Evolutionary conservation across 2,329 filamentous ascomycete genomes (phyloP), one percentile per base, ranked within the genome.

Genomic region (Aspergillus luchuensis): DNA sequence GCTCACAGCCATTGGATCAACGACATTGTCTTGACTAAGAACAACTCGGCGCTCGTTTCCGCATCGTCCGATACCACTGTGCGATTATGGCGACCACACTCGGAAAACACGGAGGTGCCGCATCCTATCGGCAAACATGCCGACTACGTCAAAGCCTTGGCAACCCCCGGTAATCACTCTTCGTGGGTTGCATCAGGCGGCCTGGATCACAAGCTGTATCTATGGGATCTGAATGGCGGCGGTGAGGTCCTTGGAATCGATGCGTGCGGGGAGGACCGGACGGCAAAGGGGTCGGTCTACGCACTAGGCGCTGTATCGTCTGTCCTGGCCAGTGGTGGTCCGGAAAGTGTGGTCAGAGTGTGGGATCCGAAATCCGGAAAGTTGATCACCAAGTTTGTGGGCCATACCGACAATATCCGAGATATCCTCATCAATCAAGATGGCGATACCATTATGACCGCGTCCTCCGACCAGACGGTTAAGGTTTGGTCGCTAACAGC

Each of bases 401-500:
- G 95, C 5, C 95, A 99, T 74, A 96, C 94, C 19, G 93, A 96
- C 81, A 97, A 94, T 67, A 89, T 99, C 66, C 88, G 95, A 51
- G 90, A 94, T 68, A 92, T 99, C 63, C 81, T 99, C 56, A 88
- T 99, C 66, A 96, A 91, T 69, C 88, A 94, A 67, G 88, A 91
- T 61, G 93, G 92, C 41, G 92, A 97, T 72, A 96, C 88, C 43
- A 91, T 99, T 68, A 86, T 99, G 82, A 97, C 94, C 0, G 93
- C 92, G 13, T 97, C 93, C 68, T 94, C 94, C 1, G 95, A 99
- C 75, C 92, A 96, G 78, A 98, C 95, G 0, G 89, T 99, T 80
- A 99, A 99, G 80, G 87, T 98, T 60, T 99, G 95, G 95, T 97
- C 93, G 67, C 89, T 98, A 68, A 95, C 91, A 10, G 94, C 92